These are phyloP conservation scores for Candida qinlingensis DNA, from an alignment of 805 yeast genomes.

Conservation along the genomic window DNA sequence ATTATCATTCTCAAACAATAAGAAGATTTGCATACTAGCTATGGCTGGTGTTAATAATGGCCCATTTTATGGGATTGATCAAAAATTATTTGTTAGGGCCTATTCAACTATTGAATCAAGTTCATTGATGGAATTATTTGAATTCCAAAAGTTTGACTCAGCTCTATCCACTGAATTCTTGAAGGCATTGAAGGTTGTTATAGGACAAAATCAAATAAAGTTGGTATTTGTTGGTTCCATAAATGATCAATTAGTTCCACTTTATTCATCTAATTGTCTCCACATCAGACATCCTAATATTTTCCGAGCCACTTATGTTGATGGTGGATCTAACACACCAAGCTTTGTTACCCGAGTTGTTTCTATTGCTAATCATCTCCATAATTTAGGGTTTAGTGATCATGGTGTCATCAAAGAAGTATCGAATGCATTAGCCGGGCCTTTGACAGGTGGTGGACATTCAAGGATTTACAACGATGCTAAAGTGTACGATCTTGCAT, in stretches of 20 bases:
- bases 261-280: slow-evolving; percentile 79
- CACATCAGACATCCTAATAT: slow-evolving; percentile 87
- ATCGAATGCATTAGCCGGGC: slow-evolving; percentile 76
- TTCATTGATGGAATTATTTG: slow-evolving; percentile 80
- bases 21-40: slow-evolving; percentile 64
- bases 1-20: slow-evolving; percentile 27
- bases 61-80: slow-evolving; percentile 88
- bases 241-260: slow-evolving; percentile 91
- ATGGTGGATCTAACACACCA: slow-evolving; percentile 75
- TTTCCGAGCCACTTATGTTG: slow-evolving; percentile 84
- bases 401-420: slow-evolving; percentile 84
- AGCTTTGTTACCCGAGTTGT: slow-evolving; percentile 71
- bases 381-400: slow-evolving; percentile 76
- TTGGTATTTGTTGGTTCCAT: slow-evolving; percentile 81
- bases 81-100: slow-evolving; percentile 76
- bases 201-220: slow-evolving; percentile 62
- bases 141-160: slow-evolving; percentile 74
- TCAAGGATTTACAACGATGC: slow-evolving; percentile 83
- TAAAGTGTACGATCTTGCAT: slow-evolving; percentile 76
- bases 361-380: slow-evolving; percentile 63
- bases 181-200: slow-evolving; percentile 58
- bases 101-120: slow-evolving; percentile 88
- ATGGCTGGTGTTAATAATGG: slow-evolving; percentile 98
- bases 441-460: slow-evolving; percentile 93
- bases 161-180: slow-evolving; percentile 66